Evolutionary conservation across 2,329 filamentous ascomycete genomes (phyloP).

Genomic region (Verticillium alfalfae): DNA sequence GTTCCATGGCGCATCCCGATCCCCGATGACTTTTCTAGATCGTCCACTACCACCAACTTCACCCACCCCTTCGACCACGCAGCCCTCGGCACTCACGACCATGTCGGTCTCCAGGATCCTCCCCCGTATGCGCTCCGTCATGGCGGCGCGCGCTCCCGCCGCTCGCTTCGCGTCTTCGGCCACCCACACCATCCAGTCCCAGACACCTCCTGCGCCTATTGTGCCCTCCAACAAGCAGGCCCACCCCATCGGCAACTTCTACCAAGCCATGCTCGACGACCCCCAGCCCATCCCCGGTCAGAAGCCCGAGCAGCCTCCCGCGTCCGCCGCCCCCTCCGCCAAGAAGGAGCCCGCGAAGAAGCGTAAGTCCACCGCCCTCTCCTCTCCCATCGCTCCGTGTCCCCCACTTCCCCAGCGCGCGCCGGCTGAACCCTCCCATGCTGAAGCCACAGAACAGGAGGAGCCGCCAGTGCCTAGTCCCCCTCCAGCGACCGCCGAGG

Average conservation of each 20-base stretch:
- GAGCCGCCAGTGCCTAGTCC: conserved; percentile 19
- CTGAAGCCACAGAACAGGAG: conserved; percentile 9
- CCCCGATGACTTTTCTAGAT: background rate
- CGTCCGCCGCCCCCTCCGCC: conserved; percentile 10
- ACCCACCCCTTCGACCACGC: background rate
- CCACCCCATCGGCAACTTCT: conserved; percentile 50
- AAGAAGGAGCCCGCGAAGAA: conserved; percentile 14
- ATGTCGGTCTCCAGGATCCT: conserved; percentile 25
- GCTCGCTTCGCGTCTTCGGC: conserved; percentile 21
- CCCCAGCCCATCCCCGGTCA: conserved; percentile 32
- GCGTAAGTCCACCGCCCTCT: conserved; percentile 14
- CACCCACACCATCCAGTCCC: conserved; percentile 18
- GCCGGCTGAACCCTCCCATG: conserved; percentile 9
- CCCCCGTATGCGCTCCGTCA: conserved; percentile 20
- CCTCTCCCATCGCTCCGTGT: conserved; percentile 3
- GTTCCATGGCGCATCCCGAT: background rate
- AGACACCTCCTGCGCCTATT: conserved; percentile 17
- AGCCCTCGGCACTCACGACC: background rate
- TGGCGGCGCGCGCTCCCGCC: conserved; percentile 10
- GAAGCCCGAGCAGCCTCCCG: conserved; percentile 39
- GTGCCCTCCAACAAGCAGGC: conserved; percentile 29
- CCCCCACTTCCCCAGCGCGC: background rate
- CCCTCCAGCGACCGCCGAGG: conserved; percentile 37
- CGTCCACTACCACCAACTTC: background rate
- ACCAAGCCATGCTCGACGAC: conserved; percentile 48